A percentile compares a stretch with the other conserved stretches of the same genome.
These are phyloP conservation scores for Suhomyces guaymorum DNA, from an alignment of 1,139 yeast genomes.

Conservation along the genomic window DNA sequence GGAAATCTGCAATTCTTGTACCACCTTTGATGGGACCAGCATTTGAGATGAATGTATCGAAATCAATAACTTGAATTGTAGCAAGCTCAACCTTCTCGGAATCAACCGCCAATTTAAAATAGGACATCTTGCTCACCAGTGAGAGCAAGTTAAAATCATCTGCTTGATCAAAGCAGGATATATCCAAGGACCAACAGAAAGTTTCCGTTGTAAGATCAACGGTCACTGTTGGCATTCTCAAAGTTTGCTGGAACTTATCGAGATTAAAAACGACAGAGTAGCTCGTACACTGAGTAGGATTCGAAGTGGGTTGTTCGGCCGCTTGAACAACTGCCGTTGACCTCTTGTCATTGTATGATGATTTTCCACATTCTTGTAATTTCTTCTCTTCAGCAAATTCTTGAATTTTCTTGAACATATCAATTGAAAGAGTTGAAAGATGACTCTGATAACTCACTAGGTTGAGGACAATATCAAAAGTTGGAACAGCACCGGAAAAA, in stretches of 20 bases:
- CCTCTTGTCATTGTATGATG: too few species aligned
- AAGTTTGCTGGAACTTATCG: slow-evolving; percentile 19
- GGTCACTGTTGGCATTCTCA: slow-evolving; percentile 9
- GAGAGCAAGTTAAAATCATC: slow-evolving; percentile 13
- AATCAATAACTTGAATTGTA: slow-evolving; percentile 11
- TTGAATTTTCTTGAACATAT: slow-evolving; percentile 11
- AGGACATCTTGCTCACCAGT: slow-evolving; percentile 10
- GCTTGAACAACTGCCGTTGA: not conserved
- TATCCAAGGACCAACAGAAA: slow-evolving; percentile 8
- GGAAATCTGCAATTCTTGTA: slow-evolving; percentile 16
- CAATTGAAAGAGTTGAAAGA: slow-evolving; percentile 22
- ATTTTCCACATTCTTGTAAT: too few species aligned
- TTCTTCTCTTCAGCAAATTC: too few species aligned
- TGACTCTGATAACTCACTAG: slow-evolving; percentile 27
- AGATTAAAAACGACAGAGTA: slow-evolving; percentile 12
- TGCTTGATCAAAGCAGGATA: slow-evolving; percentile 9
- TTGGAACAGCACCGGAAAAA: slow-evolving; percentile 12
- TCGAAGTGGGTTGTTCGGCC: not conserved
- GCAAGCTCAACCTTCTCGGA: slow-evolving; percentile 13
- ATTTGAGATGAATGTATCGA: slow-evolving; percentile 16
- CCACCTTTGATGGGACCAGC: slow-evolving; percentile 19
- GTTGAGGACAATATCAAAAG: slow-evolving; percentile 21
- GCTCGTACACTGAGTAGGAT: not conserved
- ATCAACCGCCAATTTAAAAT: slow-evolving; percentile 13
- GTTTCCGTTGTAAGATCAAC: slow-evolving; percentile 6